These are phyloP conservation scores for Xylariaceae sp. DNA, from an alignment of 2,329 filamentous ascomycete genomes.

Conservation along the genomic window DNA sequence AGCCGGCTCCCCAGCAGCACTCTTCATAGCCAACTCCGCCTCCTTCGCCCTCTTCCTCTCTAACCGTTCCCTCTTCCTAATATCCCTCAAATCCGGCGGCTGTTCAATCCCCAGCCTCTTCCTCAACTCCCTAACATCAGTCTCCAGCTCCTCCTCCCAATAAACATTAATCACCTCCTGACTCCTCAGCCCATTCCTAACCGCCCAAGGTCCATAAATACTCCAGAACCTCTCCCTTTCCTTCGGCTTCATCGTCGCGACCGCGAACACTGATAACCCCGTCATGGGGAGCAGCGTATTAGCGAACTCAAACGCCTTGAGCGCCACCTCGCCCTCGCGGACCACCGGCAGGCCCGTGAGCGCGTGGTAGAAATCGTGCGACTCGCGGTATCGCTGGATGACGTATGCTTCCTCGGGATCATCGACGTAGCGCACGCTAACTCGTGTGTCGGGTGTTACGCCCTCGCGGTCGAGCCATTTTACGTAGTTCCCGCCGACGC, in stretches of 20 bases:
- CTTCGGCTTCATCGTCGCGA: constrained; percentile 78
- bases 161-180: constrained; percentile 92
- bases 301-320: constrained; percentile 96
- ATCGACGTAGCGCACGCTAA: constrained; percentile 83
- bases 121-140: constrained; percentile 74
- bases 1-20: constrained; percentile 4
- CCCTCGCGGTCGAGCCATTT: constrained; percentile 92
- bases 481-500: constrained; percentile 79
- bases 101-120: constrained; percentile 76
- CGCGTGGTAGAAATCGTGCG: constrained; percentile 97
- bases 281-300: constrained; percentile 97
- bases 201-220: constrained; percentile 86
- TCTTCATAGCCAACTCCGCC: constrained; percentile 15
- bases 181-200: constrained; percentile 73
- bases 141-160: constrained; percentile 92
- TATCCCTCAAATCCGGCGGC: constrained; percentile 80
- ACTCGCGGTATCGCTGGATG: constrained; percentile 96
- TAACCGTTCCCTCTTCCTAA: constrained; percentile 67
- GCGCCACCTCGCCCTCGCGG: constrained; percentile 93
- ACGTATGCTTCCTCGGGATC: constrained; percentile 96
- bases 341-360: constrained; percentile 87
- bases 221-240: constrained; percentile 73
- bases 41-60: constrained; percentile 65
- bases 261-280: constrained; percentile 78
- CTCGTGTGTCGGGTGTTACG: constrained; percentile 86